phyloP scores from a whole-genome alignment of 164 flowering plant species.

The Piper betle region DNA sequence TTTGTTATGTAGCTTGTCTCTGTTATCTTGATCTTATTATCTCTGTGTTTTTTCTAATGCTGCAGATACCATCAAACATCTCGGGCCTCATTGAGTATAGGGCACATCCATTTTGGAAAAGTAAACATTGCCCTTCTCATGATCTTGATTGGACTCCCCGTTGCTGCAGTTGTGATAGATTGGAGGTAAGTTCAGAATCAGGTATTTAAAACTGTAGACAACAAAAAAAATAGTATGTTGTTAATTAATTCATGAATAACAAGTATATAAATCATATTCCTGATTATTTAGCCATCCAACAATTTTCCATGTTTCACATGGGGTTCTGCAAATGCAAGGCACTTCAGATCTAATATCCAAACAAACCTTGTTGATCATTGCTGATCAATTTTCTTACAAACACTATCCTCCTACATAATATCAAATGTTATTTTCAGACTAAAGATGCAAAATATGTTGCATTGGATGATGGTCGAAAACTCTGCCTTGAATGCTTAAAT shows the following conservation, averaged over 20 bases:
- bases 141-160: constrained; percentile 77
- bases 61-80: constrained; percentile 86
- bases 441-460: constrained; percentile 41
- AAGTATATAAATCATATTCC: neutral
- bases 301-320: neutral
- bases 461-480: constrained; percentile 76
- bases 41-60: neutral
- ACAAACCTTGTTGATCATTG: neutral
- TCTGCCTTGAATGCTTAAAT: constrained; percentile 79
- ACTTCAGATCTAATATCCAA: neutral
- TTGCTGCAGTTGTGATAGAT: constrained; percentile 90
- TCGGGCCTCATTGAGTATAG: constrained; percentile 87
- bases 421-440: constrained; percentile 30
- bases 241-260: neutral
- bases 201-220: neutral
- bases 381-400: neutral
- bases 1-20: neutral
- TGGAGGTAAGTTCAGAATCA: constrained; percentile 55
- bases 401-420: neutral
- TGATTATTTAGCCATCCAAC: neutral
- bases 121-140: constrained; percentile 85
- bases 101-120: constrained; percentile 89
- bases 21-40: neutral
- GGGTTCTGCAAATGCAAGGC: neutral
- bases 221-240: too few relatives aligned